Evolutionary conservation across 345 rosid species (phyloP).

Genomic region (Citrus sp.): DNA sequence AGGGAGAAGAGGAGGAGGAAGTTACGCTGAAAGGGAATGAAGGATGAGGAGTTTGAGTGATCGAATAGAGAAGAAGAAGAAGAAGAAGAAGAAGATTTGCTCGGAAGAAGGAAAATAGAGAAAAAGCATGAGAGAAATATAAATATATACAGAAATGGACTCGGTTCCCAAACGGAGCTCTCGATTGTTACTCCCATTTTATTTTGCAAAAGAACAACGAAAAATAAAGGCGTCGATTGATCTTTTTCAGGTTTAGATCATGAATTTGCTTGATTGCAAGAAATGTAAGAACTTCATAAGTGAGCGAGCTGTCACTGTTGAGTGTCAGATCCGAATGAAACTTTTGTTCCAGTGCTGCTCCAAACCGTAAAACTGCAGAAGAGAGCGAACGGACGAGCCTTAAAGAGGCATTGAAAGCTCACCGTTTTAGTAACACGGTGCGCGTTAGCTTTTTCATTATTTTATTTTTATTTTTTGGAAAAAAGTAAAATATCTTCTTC

Average conservation of each 20-base stretch:
- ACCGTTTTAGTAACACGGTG: not conserved
- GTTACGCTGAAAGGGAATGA: conserved; percentile 55
- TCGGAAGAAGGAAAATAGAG: conserved; percentile 57
- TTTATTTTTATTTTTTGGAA: too few relatives aligned
- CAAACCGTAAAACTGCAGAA: too few relatives aligned
- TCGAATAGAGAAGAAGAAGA: conserved; percentile 36
- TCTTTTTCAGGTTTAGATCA: conserved; percentile 1
- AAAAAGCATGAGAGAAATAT: conserved; percentile 51
- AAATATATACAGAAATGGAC: conserved; percentile 47
- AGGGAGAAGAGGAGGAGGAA: conserved; percentile 66
- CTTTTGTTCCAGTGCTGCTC: not conserved
- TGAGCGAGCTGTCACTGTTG: not conserved
- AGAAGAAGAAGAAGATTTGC: not conserved
- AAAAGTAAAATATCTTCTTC: too few relatives aligned
- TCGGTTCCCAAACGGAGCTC: conserved; percentile 71
- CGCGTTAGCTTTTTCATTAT: not conserved
- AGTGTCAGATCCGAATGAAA: not conserved
- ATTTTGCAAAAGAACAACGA: too few relatives aligned
- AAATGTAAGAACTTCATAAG: not conserved
- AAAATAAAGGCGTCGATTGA: too few relatives aligned
- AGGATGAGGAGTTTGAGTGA: conserved; percentile 39
- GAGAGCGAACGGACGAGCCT: too few relatives aligned
- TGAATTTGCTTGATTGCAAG: not conserved
- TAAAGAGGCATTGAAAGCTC: not conserved
- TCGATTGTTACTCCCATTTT: conserved; percentile 70